A percentile compares a stretch with the other conserved stretches of the same genome.
Conservation (phyloP, 2,329 filamentous ascomycete species). For the Phialemonium atrogriseum region DNA sequence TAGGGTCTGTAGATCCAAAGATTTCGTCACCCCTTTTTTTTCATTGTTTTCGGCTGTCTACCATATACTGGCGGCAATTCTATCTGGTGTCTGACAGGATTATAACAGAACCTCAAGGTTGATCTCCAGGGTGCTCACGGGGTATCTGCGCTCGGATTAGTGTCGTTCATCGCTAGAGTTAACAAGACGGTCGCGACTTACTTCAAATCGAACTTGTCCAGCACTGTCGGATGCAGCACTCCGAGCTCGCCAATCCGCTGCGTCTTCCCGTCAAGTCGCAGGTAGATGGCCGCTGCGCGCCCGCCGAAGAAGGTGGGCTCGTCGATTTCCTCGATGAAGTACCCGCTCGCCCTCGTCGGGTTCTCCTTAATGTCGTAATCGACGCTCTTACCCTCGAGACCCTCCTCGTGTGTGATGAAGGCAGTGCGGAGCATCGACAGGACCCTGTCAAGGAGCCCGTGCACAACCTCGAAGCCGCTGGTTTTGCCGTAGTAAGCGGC, state of each 20-base stretch:
- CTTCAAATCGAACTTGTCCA: slow-evolving; percentile 89
- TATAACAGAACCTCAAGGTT: slow-evolving; percentile 90
- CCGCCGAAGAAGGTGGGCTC: slow-evolving; percentile 89
- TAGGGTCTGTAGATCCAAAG: too few relatives aligned
- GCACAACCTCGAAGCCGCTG: slow-evolving; percentile 90
- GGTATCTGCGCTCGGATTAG: slow-evolving; percentile 50
- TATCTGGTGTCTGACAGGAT: too few relatives aligned
- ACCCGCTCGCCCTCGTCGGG: slow-evolving; percentile 57
- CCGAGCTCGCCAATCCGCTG: slow-evolving; percentile 81
- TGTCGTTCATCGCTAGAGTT: slow-evolving; percentile 1
- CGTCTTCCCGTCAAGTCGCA: slow-evolving; percentile 66
- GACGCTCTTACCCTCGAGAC: slow-evolving; percentile 41
- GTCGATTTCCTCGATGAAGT: slow-evolving; percentile 91
- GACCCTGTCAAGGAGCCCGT: slow-evolving; percentile 85
- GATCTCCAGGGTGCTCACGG: slow-evolving; percentile 88
- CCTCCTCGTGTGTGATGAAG: slow-evolving; percentile 72
- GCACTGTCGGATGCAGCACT: slow-evolving; percentile 84
- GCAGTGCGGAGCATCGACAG: slow-evolving; percentile 84
- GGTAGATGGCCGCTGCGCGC: slow-evolving; percentile 76
- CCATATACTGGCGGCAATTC: too few relatives aligned
- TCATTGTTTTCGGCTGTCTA: too few relatives aligned
- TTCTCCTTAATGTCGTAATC: slow-evolving; percentile 46
- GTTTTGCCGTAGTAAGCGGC: slow-evolving; percentile 92
- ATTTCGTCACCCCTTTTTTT: too few relatives aligned
- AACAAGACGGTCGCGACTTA: slow-evolving; percentile 29